Base-by-base conservation (phyloP, 2,329 filamentous ascomycete species). In the Hirsutella rhossiliensis region DNA sequence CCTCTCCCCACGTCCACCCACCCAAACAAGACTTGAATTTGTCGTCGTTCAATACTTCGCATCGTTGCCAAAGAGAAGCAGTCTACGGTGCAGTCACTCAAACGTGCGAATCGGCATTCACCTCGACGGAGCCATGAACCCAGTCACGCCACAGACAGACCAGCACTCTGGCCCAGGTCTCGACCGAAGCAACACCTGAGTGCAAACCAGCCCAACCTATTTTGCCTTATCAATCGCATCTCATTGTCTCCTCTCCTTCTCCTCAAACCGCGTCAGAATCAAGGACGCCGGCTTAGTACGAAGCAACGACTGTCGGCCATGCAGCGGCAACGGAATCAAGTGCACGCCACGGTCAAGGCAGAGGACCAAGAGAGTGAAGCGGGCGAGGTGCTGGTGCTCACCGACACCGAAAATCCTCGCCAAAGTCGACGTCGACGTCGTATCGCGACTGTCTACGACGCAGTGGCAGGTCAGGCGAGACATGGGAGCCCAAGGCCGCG, bases 361-460 rank as follows among this genome's bases (percentile, higher is more conserved):
- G 5, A 36, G 34, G 15, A 15, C 8, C 7, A 36, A 18, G 34
- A 36, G n/a, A 36, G 34, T 15, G 34, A 36, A 15, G 5, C 34
- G 4, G 34, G 7, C 34, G n/a, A 17, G 5, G 30, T 23, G 19
- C 19, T 20, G 19, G 18, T 18, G n/a, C 34, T 9, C 8, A 15
- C 15, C 12, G 15, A 18, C 15, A 4, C 34, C 12, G 17, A 15
- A 15, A 36, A 36, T 15, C n/a, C 12, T 38, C 50, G 39, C 43
- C 52, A 31, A 52, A 40, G 23, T 36, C 44, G 23, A 23, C 23
- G 50, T 40, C 56, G 60, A 38, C 60, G 61, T n/a, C 59, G 60
- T 15, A 56, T 62, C 32, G 70, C 73, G 36, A 85, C 72, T 18
- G 62, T 88, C 18, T 88, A 83, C 60, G 83, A 88, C 62, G 82